A percentile compares a stretch with the other conserved stretches of the same genome.
Evolutionary conservation across 139 green algal species (phyloP).

Genomic region (Picochlorum sp.): DNA sequence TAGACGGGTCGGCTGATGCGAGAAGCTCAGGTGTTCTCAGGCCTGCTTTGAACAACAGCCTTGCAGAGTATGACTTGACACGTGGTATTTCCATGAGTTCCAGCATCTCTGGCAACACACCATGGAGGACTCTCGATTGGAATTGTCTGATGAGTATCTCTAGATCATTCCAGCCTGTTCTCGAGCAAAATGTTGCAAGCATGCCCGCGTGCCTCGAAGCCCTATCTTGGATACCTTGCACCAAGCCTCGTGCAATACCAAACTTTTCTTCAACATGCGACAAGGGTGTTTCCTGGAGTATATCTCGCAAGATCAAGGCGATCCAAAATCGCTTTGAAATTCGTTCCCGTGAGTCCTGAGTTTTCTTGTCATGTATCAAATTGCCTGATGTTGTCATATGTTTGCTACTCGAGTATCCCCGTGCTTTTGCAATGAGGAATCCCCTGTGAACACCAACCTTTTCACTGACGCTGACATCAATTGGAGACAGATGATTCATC

Average conservation of each 20-base stretch:
- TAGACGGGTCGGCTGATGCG: constrained; percentile 26
- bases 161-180: constrained; percentile 61
- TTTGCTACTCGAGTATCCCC: not conserved
- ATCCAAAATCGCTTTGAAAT: constrained; percentile 47
- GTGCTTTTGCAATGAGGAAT: constrained; percentile 11
- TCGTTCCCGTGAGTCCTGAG: constrained; percentile 27
- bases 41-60: constrained; percentile 70
- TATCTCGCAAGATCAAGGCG: constrained; percentile 66
- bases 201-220: constrained; percentile 50
- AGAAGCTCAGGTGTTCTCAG: constrained; percentile 59
- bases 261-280: constrained; percentile 46
- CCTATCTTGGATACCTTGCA: constrained; percentile 39
- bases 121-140: constrained; percentile 51
- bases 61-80: constrained; percentile 51
- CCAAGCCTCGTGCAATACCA: constrained; percentile 15
- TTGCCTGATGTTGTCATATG: too few relatives aligned
- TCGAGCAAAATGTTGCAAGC: constrained; percentile 70
- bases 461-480: constrained; percentile 31
- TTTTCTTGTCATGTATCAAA: not conserved
- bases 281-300: constrained; percentile 43
- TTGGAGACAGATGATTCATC: constrained; percentile 9
- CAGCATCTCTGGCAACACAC: constrained; percentile 62
- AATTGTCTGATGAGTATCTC: constrained; percentile 69
- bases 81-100: constrained; percentile 62
- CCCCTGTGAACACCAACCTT: constrained; percentile 36